Percentiles rank a stretch among this genome's conserved stretches.
Conservation (phyloP, 164 flowering plant species). For the Stephania japonica region DNA sequence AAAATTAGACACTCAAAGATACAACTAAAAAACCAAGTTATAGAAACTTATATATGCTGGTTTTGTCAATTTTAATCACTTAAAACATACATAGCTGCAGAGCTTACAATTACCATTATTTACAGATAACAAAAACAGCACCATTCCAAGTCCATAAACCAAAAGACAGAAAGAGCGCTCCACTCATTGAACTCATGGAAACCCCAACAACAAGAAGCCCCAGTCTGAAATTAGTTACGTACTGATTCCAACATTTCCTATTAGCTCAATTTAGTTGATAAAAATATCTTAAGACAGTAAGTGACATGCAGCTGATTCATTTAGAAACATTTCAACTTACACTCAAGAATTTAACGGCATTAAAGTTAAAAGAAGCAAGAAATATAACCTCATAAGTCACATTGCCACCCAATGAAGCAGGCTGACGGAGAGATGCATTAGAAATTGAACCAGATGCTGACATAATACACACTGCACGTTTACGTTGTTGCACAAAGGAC, state of each 20-base stretch:
- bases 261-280: too few relatives aligned
- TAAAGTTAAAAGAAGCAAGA: neutral
- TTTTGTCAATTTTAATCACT: neutral
- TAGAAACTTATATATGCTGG: neutral
- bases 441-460: conserved; percentile 88
- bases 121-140: neutral
- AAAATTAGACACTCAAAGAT: too few relatives aligned
- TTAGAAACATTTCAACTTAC: neutral
- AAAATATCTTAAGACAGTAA: too few relatives aligned
- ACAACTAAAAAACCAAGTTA: neutral
- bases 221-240: too few relatives aligned
- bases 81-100: neutral
- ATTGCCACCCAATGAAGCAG: conserved; percentile 72
- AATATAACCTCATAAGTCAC: conserved; percentile 63
- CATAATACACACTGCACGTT: conserved; percentile 71
- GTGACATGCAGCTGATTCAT: too few relatives aligned
- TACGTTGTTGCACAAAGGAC: conserved; percentile 70
- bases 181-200: neutral
- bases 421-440: conserved; percentile 77
- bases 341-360: neutral
- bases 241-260: too few relatives aligned
- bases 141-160: neutral
- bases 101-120: neutral
- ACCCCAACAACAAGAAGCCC: neutral
- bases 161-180: neutral